Percentiles rank a stretch among this genome's conserved stretches.
These are phyloP conservation scores for Platismatia glauca DNA, from an alignment of 495 filamentous ascomycete species.

Conservation along the genomic window DNA sequence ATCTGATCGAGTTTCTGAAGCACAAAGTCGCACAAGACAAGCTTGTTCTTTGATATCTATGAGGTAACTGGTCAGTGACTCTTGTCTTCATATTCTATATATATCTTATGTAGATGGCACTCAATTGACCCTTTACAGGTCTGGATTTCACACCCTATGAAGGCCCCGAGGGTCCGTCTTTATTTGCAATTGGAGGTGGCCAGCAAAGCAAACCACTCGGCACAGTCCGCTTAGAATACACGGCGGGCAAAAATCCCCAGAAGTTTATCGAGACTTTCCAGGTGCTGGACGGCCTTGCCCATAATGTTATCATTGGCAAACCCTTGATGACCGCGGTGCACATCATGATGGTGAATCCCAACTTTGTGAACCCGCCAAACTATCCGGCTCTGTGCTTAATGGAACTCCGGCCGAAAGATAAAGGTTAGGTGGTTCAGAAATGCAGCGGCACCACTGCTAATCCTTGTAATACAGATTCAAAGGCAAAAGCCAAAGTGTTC, in stretches of 20 bases:
- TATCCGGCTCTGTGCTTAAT: conserved; percentile 6
- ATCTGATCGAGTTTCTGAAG: conserved; percentile 80
- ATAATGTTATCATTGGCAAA: conserved; percentile 6
- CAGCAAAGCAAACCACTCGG: conserved; percentile 2
- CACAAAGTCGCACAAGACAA: conserved; percentile 72
- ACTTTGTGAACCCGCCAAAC: conserved; percentile 4
- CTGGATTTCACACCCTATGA: conserved; percentile 1
- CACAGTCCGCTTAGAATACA: conserved; percentile 2
- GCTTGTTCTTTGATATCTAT: conserved; percentile 30
- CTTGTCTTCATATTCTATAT: not conserved
- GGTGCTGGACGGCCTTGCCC: conserved; percentile 4
- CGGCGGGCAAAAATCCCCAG: conserved; percentile 1
- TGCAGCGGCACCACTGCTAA: not conserved
- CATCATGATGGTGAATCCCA: conserved; percentile 11
- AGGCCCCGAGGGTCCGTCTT: conserved; percentile 5
- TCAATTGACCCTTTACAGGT: not conserved
- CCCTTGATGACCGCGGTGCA: not conserved
- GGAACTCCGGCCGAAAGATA: conserved; percentile 4
- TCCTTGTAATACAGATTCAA: not conserved
- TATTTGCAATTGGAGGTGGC: conserved; percentile 4
- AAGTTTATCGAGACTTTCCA: conserved; percentile 7
- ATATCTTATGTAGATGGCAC: not conserved
- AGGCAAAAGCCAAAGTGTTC: not conserved
- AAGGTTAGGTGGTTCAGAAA: not conserved
- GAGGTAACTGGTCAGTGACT: not conserved